Base-by-base conservation (phyloP, 495 filamentous ascomycete species). In the Aspergillus ostianus region DNA sequence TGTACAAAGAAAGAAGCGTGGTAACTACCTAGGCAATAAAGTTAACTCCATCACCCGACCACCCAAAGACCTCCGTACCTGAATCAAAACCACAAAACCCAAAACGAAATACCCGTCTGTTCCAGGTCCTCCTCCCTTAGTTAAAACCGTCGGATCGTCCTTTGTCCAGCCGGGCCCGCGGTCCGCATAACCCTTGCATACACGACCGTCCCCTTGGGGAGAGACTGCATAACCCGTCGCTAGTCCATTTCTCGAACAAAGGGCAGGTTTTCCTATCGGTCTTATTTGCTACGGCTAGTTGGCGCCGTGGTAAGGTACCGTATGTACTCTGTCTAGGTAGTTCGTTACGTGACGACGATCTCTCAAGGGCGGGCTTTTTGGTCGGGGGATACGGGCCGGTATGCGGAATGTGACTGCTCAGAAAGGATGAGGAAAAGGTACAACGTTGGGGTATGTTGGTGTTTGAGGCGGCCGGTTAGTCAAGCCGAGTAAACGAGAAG, bases 161-260 rank as follows among this genome's bases (percentile, higher is more conserved):
- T 52, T 57, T 66, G 55, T 57, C 32, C 21, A 47, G 55, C 27
- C 27, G 15, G 27, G 27, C 26, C 47, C 47, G 47, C 60, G 64
- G 63, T 63, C 60, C 57, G 64, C 58, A 45, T 60, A 47, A 67
- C 59, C 65, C 65, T 67, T 67, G 65, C 65, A 64, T 67, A 9
- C 41, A 47, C 26, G 23, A 10, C 47, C 51, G 55, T 58, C 57
- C 29, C 29, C 36, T 41, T 41, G 36, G 36, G 57, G 52, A 53
- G 59, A 56, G 48, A 56, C 57, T 44, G 60, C 55, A 63, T 59
- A 58, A 58, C 56, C 55, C 56, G 47, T 47, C 26, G 54, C 60
- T 59, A 59, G 55, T 56, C 48, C 47, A 32, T 21, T 65, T 61
- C 58, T 62, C 52, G 63, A 65, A 59, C 56, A 57, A 58, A 46